phyloP scores from a whole-genome alignment of 768 basidiomycete species.

The Sporobolomyces roseus region DNA sequence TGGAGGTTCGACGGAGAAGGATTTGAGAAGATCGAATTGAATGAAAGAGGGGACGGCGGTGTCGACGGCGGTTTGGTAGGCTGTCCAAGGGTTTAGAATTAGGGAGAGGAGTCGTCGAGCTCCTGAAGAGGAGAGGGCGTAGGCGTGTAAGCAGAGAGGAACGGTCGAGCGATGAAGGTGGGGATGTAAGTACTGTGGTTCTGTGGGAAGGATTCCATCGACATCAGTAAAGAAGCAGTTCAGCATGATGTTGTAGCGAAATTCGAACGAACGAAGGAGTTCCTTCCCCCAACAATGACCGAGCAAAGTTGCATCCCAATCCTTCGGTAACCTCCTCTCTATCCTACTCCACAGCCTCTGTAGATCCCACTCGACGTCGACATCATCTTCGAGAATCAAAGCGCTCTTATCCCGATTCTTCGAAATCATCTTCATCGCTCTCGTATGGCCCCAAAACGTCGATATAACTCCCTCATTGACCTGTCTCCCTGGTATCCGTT shows the following conservation, averaged over 20 bases:
- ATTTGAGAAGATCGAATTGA: constrained; percentile 29
- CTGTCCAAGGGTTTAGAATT: constrained; percentile 42
- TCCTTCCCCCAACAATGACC: constrained; percentile 47
- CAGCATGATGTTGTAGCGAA: neutral
- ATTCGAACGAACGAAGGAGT: constrained; percentile 26
- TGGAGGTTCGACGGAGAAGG: constrained; percentile 45
- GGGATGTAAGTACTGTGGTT: constrained; percentile 44
- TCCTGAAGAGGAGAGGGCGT: constrained; percentile 40
- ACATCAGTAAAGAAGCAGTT: neutral
- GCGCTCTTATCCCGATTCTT: constrained; percentile 40
- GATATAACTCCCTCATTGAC: constrained; percentile 43
- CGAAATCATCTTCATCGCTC: constrained; percentile 42
- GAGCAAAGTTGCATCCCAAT: constrained; percentile 40
- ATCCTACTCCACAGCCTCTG: constrained; percentile 44
- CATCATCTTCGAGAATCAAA: constrained; percentile 45
- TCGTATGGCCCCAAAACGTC: constrained; percentile 44
- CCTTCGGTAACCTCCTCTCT: constrained; percentile 35
- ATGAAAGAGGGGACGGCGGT: constrained; percentile 42
- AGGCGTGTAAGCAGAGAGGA: constrained; percentile 45
- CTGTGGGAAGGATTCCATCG: constrained; percentile 12
- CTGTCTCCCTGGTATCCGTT: constrained; percentile 38
- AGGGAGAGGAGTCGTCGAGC: constrained; percentile 34
- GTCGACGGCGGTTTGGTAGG: constrained; percentile 45
- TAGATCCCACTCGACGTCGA: constrained; percentile 46
- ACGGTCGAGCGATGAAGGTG: constrained; percentile 38